These are phyloP conservation scores for Selaginella moellendorffii DNA, from an alignment of 75 land plant species.

Conservation along the genomic window DNA sequence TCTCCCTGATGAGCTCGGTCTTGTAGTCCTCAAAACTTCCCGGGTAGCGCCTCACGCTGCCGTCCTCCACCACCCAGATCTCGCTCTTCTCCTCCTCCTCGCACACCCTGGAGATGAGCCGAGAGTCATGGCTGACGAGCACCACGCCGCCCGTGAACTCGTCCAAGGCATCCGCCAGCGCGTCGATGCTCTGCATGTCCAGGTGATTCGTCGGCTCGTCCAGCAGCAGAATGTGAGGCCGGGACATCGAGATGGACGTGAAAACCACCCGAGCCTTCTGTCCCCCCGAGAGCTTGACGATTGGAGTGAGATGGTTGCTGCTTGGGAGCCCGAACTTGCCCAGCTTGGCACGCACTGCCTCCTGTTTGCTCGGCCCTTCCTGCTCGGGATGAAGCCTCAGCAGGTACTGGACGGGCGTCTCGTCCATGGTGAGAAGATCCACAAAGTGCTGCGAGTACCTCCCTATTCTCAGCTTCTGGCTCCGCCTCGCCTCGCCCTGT, in stretches of 20 bases:
- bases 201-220: slow-evolving; percentile 97
- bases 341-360: slow-evolving; percentile 81
- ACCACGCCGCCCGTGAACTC: slow-evolving; percentile 92
- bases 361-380: slow-evolving; percentile 90
- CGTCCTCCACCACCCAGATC: slow-evolving; percentile 88
- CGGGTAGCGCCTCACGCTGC: slow-evolving; percentile 44
- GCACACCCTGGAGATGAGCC: slow-evolving; percentile 86
- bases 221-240: slow-evolving; percentile 78
- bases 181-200: slow-evolving; percentile 96
- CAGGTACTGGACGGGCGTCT: slow-evolving; percentile 83
- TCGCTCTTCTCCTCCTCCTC: slow-evolving; percentile 82
- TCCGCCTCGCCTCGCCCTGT: slow-evolving; percentile 64
- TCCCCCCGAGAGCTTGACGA: slow-evolving; percentile 79
- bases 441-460: slow-evolving; percentile 98
- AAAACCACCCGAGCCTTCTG: slow-evolving; percentile 82
- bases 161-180: slow-evolving; percentile 82
- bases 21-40: slow-evolving; percentile 77
- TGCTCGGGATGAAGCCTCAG: slow-evolving; percentile 88
- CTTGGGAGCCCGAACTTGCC: slow-evolving; percentile 95
- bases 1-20: slow-evolving; percentile 55
- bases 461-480: slow-evolving; percentile 88
- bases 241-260: slow-evolving; percentile 91
- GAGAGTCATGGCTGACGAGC: slow-evolving; percentile 85
- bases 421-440: slow-evolving; percentile 85
- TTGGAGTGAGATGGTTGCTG: slow-evolving; percentile 88